Conservation (phyloP, 495 filamentous ascomycete genomes). For the Rhypophila decipiens region DNA sequence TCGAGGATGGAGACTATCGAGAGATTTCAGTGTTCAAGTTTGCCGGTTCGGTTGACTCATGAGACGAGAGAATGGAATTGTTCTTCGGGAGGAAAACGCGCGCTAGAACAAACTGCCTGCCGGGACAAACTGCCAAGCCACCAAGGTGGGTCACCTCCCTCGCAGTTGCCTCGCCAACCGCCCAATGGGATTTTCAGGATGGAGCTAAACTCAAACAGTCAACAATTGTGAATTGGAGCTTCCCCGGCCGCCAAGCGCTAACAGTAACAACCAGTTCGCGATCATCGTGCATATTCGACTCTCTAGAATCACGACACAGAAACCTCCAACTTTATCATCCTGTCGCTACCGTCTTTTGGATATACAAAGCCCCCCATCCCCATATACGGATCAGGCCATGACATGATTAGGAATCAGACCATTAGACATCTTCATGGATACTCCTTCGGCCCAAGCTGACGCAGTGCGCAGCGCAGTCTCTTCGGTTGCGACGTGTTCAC, state of each 20-base stretch:
- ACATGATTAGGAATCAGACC: constrained; percentile 22
- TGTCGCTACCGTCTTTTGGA: constrained; percentile 16
- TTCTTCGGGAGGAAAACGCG: too few species aligned
- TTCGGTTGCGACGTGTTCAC: constrained; percentile 48
- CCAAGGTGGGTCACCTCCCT: too few species aligned
- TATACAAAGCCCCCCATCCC: too few species aligned
- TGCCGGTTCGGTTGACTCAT: too few species aligned
- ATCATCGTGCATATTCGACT: too few species aligned
- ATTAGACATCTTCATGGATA: constrained; percentile 38
- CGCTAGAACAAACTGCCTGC: too few species aligned
- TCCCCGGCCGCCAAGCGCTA: too few species aligned
- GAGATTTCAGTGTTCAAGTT: not conserved
- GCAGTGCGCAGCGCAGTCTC: constrained; percentile 45
- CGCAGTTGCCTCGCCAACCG: constrained; percentile 11
- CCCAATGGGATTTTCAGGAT: not conserved
- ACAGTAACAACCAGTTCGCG: too few species aligned
- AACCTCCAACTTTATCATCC: too few species aligned
- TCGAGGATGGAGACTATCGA: not conserved
- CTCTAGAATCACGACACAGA: too few species aligned
- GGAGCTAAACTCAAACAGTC: constrained; percentile 7
- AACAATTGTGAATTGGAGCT: constrained; percentile 12
- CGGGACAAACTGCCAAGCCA: too few species aligned
- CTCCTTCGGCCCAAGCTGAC: constrained; percentile 35
- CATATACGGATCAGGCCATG: constrained; percentile 9
- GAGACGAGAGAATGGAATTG: too few species aligned